Evolutionary conservation across 164 flowering plant genomes (phyloP).

Genomic region (Aristolochia californica): DNA sequence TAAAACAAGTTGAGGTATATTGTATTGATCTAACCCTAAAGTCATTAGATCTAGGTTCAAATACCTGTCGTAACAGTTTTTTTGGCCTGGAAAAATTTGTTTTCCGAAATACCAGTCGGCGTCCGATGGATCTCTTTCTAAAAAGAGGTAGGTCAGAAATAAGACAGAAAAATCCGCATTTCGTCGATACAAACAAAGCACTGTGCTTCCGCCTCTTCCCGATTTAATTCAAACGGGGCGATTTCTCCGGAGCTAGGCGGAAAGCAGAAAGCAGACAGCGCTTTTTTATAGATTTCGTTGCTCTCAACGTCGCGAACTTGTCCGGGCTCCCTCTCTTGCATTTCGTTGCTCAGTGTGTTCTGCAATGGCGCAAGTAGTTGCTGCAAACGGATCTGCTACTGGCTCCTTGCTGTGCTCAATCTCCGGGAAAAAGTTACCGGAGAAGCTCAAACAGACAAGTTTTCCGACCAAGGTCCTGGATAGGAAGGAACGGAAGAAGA

Average conservation of each 20-base stretch:
- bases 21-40: no score
- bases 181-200: background rate
- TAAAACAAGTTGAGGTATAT: no score
- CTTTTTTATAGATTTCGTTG: background rate
- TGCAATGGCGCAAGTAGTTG: slow-evolving; percentile 22
- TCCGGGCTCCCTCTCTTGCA: background rate
- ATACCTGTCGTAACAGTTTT: no score
- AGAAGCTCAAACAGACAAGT: slow-evolving; percentile 11
- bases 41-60: no score
- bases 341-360: background rate
- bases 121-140: no score
- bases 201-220: background rate
- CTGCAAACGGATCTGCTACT: slow-evolving; percentile 9
- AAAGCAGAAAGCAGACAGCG: no score
- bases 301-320: background rate
- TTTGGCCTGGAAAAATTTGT: no score
- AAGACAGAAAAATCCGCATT: background rate
- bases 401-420: slow-evolving; percentile 11
- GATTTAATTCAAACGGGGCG: background rate
- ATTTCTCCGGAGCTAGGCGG: no score
- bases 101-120: no score
- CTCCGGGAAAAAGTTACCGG: slow-evolving; percentile 2
- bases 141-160: background rate
- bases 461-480: slow-evolving; percentile 6
- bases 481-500: slow-evolving; percentile 3